Evolutionary conservation across 176 grass and related monocot species (phyloP).

Genomic region (Eleusine coracana): DNA sequence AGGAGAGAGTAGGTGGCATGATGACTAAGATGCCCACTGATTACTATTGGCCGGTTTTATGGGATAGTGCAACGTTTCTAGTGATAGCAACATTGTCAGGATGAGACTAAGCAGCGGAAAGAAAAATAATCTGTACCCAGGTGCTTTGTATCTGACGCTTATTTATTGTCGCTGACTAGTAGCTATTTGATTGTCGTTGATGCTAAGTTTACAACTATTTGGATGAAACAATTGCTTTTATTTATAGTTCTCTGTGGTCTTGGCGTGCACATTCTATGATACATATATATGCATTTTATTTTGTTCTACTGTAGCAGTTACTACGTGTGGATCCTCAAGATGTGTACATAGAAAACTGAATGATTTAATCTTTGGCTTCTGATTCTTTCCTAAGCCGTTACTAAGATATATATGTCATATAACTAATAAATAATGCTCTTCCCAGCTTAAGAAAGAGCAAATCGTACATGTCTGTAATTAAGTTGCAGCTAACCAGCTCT

Average conservation of each 20-base stretch:
- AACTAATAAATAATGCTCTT: background rate
- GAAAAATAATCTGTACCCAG: conserved; percentile 34
- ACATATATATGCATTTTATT: background rate
- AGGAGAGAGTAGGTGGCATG: conserved; percentile 44
- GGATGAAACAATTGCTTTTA: background rate
- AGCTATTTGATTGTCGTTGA: conserved; percentile 8
- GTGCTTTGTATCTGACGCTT: conserved; percentile 47
- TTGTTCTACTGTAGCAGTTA: background rate
- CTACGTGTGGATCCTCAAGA: background rate
- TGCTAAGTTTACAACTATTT: background rate
- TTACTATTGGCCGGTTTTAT: conserved; percentile 59
- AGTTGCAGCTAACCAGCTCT: conserved; percentile 16
- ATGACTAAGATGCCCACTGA: conserved; percentile 53
- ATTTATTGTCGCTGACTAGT: conserved; percentile 17
- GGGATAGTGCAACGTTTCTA: conserved; percentile 42
- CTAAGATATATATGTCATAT: background rate
- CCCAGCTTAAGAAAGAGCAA: background rate
- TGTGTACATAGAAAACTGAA: background rate
- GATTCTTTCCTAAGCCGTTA: background rate
- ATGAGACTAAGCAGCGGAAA: conserved; percentile 30
- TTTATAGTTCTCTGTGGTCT: background rate
- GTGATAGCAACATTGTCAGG: conserved; percentile 45
- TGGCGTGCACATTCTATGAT: too few species aligned
- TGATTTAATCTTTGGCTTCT: background rate
- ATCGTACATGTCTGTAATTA: background rate